These are phyloP conservation scores for Russula foetens DNA, from an alignment of 768 basidiomycete genomes.

Conservation along the genomic window DNA sequence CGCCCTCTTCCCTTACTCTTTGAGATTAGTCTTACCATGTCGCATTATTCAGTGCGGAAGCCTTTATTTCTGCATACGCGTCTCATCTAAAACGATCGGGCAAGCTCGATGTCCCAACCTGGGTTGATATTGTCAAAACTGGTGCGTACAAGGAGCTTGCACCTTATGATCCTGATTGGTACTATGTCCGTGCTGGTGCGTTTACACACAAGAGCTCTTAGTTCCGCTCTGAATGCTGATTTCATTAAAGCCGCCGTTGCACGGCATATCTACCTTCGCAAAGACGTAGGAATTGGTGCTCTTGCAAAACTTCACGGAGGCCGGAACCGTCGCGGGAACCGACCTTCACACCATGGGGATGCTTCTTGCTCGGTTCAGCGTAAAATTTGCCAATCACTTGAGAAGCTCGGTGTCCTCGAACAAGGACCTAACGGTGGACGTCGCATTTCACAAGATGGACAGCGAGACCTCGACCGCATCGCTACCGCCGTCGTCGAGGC, in stretches of 20 bases:
- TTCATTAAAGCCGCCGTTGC: constrained; percentile 76
- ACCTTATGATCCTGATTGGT: constrained; percentile 99
- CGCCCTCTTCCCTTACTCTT: constrained; percentile 17
- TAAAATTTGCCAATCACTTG: constrained; percentile 92
- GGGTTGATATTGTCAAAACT: constrained; percentile 99
- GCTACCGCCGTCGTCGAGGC: constrained; percentile 84
- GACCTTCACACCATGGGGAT: constrained; percentile 89
- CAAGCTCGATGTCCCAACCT: constrained; percentile 97
- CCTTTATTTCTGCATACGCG: constrained; percentile 90
- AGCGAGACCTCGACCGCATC: constrained; percentile 91
- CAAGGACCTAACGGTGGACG: constrained; percentile 89
- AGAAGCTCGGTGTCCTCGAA: constrained; percentile 98
- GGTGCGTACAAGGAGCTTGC: constrained; percentile 96
- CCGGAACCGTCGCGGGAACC: constrained; percentile 91
- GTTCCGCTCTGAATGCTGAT: background rate
- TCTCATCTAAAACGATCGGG: constrained; percentile 97
- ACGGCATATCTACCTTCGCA: constrained; percentile 99
- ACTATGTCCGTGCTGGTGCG: constrained; percentile 95
- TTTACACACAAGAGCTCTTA: constrained; percentile 16
- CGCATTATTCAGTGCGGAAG: constrained; percentile 60
- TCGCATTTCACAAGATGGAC: constrained; percentile 93
- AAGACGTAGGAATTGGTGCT: constrained; percentile 90
- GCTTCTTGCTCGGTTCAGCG: constrained; percentile 86
- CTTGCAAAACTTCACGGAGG: constrained; percentile 96
- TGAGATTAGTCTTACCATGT: background rate